Evolutionary conservation across 768 basidiomycete species (phyloP).

Genomic region (Lactarius quietus): DNA sequence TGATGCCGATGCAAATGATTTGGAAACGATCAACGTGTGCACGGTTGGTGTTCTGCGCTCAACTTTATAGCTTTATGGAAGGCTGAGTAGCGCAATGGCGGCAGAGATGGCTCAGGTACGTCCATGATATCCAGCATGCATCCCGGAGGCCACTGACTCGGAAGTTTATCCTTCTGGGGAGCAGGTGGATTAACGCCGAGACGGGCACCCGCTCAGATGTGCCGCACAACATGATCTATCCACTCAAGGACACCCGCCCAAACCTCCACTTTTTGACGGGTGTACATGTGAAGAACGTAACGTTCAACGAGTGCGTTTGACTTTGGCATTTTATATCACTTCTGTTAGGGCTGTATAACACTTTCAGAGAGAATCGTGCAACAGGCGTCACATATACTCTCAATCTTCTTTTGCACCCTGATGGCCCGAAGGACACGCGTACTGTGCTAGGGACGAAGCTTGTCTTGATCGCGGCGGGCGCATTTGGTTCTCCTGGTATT

Average conservation of each 20-base stretch:
- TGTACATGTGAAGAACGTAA: constrained; percentile 35
- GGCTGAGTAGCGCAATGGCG: constrained; percentile 5
- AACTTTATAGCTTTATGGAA: too few species aligned
- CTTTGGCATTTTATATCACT: constrained; percentile 24
- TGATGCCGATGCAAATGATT: constrained; percentile 22
- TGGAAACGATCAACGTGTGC: constrained; percentile 29
- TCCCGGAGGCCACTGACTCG: background rate
- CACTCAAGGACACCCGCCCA: constrained; percentile 31
- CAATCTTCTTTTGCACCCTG: constrained; percentile 20
- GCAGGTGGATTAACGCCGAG: constrained; percentile 48
- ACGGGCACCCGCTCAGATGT: constrained; percentile 56
- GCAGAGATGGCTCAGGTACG: constrained; percentile 43
- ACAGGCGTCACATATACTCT: constrained; percentile 12
- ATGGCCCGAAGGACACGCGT: constrained; percentile 5
- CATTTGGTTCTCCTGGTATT: constrained; percentile 27
- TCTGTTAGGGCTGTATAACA: constrained; percentile 23
- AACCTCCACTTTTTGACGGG: constrained; percentile 37
- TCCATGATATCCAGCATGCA: background rate
- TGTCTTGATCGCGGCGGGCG: constrained; percentile 39
- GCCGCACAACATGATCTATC: constrained; percentile 42
- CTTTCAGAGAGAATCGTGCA: constrained; percentile 27
- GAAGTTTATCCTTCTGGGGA: background rate
- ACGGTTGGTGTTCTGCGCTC: background rate
- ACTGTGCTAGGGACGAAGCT: constrained; percentile 34
- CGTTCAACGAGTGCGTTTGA: constrained; percentile 32